These are phyloP conservation scores for Phytopythium litorale DNA, from an alignment of 352 stramenopile species.

Conservation along the genomic window DNA sequence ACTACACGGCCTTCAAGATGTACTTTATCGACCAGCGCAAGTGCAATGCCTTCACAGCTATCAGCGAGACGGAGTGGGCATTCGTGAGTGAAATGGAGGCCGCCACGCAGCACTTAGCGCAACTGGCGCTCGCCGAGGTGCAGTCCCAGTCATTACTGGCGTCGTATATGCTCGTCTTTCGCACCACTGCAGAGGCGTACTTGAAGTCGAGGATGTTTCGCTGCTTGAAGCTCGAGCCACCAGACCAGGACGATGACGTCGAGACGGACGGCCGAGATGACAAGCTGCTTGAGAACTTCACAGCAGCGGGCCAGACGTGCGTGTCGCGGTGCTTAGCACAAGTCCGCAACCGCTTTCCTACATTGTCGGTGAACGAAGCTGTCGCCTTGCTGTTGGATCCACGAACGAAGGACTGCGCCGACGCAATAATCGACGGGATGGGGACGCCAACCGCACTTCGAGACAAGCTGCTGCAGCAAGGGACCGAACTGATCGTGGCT, in stretches of 20 bases:
- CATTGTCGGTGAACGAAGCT: not conserved
- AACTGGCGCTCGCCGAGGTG: not conserved
- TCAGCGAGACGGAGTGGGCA: not conserved
- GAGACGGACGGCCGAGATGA: too few species aligned
- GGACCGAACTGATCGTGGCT: not conserved
- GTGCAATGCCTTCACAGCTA: not conserved
- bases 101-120: not conserved
- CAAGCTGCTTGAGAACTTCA: not conserved
- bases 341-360: not conserved
- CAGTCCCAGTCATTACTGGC: not conserved
- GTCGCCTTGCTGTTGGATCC: not conserved
- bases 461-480: not conserved
- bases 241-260: too few species aligned
- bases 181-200: not conserved
- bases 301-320: not conserved
- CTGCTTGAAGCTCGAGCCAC: too few species aligned
- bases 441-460: not conserved
- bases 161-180: not conserved
- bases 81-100: not conserved
- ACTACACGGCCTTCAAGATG: not conserved
- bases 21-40: not conserved
- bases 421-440: not conserved
- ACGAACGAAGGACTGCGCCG: not conserved
- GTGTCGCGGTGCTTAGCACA: not conserved
- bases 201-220: not conserved